Base-by-base conservation (phyloP, 176 grass and related monocot species). In the Aegilops speltoides region DNA sequence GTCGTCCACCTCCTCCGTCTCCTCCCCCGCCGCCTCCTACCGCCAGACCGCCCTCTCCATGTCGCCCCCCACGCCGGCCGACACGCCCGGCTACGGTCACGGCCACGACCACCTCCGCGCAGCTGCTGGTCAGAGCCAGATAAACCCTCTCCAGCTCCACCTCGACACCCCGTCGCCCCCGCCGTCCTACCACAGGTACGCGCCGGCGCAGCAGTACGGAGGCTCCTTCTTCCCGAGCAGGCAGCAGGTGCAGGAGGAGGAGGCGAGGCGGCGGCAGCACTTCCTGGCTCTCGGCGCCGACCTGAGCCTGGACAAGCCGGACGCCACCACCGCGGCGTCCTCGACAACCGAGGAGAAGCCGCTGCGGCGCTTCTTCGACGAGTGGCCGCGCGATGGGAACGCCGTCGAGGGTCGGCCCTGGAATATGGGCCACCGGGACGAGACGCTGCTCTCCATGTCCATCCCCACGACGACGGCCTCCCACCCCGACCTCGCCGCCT, bases 301-400 rank as follows among this genome's bases (percentile, higher is more conserved):
- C 82, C 86, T 98, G 16, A 91, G 90, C 73, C 85, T 93, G 57
- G 95, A 95, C 54, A 91, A 88, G 79, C 89, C 64, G 4, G 22
- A 64, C 45, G 38, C 25, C 34, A 13, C 62, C 28, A 66, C 23
- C 14, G 48, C 75, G 26, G 73, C 74, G 34, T 40, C 79, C 29
- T 23, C 32, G 4, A 73, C 72, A 2, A 76, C 78, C n/a, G 43
- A 29, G 76, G 83, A 90, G 79, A 95, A 87, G 84, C 93, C 91
- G 2, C 89, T 98, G 64, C 91, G 93, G 20, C 93, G 77, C 68
- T 95, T 98, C 91, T 89, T 98, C 52, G 93, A 98, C 29, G 96
- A 98, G 36, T 91, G 88, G 78, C 91, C 93, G 9, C 93, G 82
- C 31, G 87, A 84, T 36, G 76, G 67, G 16, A 46, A 23, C 61